Percentiles rank a stretch among this genome's conserved stretches.
These are phyloP conservation scores for Canariomyces notabilis DNA, from an alignment of 2,329 filamentous ascomycete genomes.

Conservation along the genomic window DNA sequence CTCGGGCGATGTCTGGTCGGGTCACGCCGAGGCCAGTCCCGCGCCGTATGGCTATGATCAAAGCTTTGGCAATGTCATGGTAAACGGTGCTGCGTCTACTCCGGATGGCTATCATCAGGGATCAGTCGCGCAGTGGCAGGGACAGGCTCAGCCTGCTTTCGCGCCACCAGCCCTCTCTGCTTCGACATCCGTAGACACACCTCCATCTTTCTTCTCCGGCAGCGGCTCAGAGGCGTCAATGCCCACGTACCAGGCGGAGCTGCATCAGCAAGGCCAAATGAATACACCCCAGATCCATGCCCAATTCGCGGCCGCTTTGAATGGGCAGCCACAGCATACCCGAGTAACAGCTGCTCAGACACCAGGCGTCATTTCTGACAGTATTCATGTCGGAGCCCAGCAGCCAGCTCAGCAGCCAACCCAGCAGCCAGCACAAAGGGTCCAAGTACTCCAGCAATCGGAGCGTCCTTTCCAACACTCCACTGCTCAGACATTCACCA, in stretches of 20 bases:
- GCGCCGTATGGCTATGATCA: conserved; percentile 19
- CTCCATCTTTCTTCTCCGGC: conserved; percentile 9
- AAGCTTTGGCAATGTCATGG: conserved; percentile 11
- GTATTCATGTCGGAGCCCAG: conserved; percentile 12
- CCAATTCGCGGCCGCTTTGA: conserved; percentile 13
- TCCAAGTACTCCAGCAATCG: not conserved
- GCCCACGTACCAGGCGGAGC: conserved; percentile 8
- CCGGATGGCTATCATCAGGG: conserved; percentile 17
- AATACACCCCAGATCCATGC: conserved; percentile 9
- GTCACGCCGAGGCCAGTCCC: conserved; percentile 7
- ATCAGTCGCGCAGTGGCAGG: conserved; percentile 20
- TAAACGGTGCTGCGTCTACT: conserved; percentile 1
- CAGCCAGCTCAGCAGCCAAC: conserved; percentile 23
- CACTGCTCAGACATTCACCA: conserved; percentile 1
- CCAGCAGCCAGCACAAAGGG: conserved; percentile 11
- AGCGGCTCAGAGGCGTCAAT: conserved; percentile 1
- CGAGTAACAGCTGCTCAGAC: conserved; percentile 10
- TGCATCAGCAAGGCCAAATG: conserved; percentile 10
- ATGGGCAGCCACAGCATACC: conserved; percentile 16
- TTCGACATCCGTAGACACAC: conserved; percentile 8
- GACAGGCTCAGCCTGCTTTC: conserved; percentile 14
- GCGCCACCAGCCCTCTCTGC: conserved; percentile 9
- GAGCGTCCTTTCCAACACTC: conserved; percentile 5
- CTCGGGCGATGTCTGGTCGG: conserved; percentile 17
- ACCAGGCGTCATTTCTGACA: conserved; percentile 9